Percentiles rank a stretch among this genome's conserved stretches.
Conservation (phyloP, 306 rosid species). For the Quercus mongolica region DNA sequence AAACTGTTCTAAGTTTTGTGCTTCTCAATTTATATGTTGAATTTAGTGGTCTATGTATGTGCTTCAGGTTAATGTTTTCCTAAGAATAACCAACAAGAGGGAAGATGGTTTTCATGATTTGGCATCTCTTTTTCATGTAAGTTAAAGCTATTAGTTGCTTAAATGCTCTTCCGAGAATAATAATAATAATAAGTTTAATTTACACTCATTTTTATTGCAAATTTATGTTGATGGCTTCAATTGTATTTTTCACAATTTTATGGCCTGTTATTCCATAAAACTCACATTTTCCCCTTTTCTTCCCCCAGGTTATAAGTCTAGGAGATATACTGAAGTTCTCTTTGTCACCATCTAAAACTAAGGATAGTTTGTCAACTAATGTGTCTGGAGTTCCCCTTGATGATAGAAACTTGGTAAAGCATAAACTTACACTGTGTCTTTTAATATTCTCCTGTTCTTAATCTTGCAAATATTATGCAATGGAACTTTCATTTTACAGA, state of each 20-base stretch:
- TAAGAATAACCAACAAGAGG: conserved; percentile 90
- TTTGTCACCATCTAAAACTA: conserved; percentile 69
- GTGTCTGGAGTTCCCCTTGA: conserved; percentile 92
- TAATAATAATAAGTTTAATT: background rate
- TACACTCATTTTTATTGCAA: background rate
- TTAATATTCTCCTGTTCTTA: conserved; percentile 1
- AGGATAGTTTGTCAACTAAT: conserved; percentile 80
- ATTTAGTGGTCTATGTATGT: background rate
- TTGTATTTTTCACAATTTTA: too few relatives aligned
- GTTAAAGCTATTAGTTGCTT: conserved; percentile 28
- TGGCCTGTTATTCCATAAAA: too few relatives aligned
- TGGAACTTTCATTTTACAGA: conserved; percentile 45
- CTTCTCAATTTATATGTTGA: conserved; percentile 13
- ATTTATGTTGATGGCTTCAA: background rate
- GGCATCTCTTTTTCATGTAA: conserved; percentile 95
- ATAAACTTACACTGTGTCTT: conserved; percentile 9
- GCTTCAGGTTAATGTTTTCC: conserved; percentile 72
- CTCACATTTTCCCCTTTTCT: too few relatives aligned
- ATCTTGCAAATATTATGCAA: conserved; percentile 5
- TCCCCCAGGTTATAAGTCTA: conserved; percentile 76
- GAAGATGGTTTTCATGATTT: conserved; percentile 97
- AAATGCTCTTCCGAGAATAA: background rate
- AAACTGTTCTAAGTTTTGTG: too few relatives aligned
- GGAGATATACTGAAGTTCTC: conserved; percentile 91
- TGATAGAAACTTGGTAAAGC: conserved; percentile 78